Percentiles rank a stretch among this genome's conserved stretches.
phyloP scores from a whole-genome alignment of 441 rosid genomes.

The Theobroma grandiflorum region DNA sequence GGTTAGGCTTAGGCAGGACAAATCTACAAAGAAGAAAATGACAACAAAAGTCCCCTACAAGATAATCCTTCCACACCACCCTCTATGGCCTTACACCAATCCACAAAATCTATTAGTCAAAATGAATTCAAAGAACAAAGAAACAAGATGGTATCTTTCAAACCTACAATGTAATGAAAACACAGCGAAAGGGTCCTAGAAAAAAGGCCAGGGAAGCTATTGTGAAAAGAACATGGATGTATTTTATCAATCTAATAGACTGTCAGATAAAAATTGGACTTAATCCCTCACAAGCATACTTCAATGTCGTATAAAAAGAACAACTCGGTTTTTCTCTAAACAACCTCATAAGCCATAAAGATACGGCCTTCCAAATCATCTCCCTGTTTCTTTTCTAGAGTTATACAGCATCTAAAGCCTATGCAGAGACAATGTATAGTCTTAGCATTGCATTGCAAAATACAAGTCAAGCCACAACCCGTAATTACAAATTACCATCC shows the following conservation, averaged over 20 bases:
- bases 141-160: background rate
- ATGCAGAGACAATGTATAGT: background rate
- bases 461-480: background rate
- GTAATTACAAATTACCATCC: background rate
- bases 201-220: background rate
- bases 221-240: background rate
- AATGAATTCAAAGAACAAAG: background rate
- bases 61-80: background rate
- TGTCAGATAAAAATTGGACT: background rate
- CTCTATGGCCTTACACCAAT: background rate
- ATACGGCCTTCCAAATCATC: background rate
- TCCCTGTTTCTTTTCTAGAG: background rate
- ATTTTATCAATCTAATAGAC: background rate
- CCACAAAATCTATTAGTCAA: background rate
- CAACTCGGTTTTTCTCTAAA: background rate
- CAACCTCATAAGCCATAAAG: background rate
- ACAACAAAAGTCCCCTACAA: background rate
- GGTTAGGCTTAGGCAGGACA: background rate
- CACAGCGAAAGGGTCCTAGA: background rate
- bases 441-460: too few species aligned
- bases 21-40: background rate
- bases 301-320: background rate
- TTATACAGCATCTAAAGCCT: background rate
- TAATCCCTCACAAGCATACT: background rate
- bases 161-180: background rate